Evolutionary conservation across 306 rosid genomes (phyloP), one percentile per base, ranked within the genome.

Genomic region (Trifolium dubium): DNA sequence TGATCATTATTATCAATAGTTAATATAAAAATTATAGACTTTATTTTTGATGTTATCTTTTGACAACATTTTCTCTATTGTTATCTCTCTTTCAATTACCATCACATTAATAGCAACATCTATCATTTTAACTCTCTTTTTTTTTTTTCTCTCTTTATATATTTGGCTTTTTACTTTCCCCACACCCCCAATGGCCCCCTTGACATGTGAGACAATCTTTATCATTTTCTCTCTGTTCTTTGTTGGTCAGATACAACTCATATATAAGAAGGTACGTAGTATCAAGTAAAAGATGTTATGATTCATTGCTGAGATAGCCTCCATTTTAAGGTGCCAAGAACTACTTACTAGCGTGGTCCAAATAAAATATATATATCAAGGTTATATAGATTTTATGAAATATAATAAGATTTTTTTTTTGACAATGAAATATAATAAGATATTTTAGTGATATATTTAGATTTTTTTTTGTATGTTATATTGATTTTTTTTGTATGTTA

Each of bases 181-280:
- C 46, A 17, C 49, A 7, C 46, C 44, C 5, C 13, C 29, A 18
- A 39, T 60, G 69, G 32, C 50, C 69, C 69, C 32, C 69, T 39
- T 64, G 31, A 64, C 69, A 64, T 64, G 69, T 64, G 69, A 64
- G 69, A 64, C 51, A 64, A 65, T 65, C 70, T 65, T 19, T 65
- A 65, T 23, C 35, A 17, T 41, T 40, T 44, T 31, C 44, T 61
- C 67, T 34, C 73, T 5, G 5, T 71, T 81, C 67, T 67, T 62
- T 67, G 37, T 63, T 79, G 73, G 74, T 70, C 86, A 66, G 74
- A 73, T 72, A 85, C 86, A 79, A 82, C 82, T 82, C 84, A 76
- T 63, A 76, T 63, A 53, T 35, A 8, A 29, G 40, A 35, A 79
- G 64, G 74, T 80, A 61, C 80, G 44, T 74, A 63, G 50, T 61